These are phyloP conservation scores for Fusarium sambucinum DNA, from an alignment of 2,329 filamentous ascomycete species.

Conservation along the genomic window DNA sequence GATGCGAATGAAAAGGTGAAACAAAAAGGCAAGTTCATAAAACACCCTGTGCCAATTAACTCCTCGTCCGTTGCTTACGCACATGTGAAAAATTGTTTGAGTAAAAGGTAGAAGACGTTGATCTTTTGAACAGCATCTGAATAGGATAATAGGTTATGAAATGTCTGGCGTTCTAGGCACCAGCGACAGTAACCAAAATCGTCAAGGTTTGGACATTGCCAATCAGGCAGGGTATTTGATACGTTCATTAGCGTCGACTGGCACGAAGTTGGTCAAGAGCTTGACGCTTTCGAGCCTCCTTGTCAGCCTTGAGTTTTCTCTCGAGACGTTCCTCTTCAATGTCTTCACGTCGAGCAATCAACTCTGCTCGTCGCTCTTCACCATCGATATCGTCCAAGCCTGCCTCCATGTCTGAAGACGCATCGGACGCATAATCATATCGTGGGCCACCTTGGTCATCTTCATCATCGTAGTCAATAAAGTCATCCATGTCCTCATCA, in stretches of 20 bases:
- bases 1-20: not conserved
- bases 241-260: conserved; percentile 47
- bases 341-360: conserved; percentile 75
- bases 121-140: not conserved
- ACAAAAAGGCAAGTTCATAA: conserved; percentile 25
- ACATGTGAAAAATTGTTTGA: conserved; percentile 24
- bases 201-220: not conserved
- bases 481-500: conserved; percentile 72
- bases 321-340: conserved; percentile 72
- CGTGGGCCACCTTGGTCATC: conserved; percentile 59
- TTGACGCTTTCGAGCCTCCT: conserved; percentile 66
- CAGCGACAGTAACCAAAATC: not conserved
- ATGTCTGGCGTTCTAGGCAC: not conserved
- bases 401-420: conserved; percentile 82
- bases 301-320: conserved; percentile 70
- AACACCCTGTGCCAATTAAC: conserved; percentile 38
- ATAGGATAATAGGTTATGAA: not conserved
- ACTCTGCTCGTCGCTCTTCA: conserved; percentile 74
- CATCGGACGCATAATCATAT: conserved; percentile 72
- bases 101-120: not conserved
- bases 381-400: conserved; percentile 78
- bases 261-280: conserved; percentile 54
- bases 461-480: conserved; percentile 72
- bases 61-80: conserved; percentile 39
- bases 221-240: not conserved